phyloP scores from a whole-genome alignment of 345 rosid species.

The Dovyalis caffra region DNA sequence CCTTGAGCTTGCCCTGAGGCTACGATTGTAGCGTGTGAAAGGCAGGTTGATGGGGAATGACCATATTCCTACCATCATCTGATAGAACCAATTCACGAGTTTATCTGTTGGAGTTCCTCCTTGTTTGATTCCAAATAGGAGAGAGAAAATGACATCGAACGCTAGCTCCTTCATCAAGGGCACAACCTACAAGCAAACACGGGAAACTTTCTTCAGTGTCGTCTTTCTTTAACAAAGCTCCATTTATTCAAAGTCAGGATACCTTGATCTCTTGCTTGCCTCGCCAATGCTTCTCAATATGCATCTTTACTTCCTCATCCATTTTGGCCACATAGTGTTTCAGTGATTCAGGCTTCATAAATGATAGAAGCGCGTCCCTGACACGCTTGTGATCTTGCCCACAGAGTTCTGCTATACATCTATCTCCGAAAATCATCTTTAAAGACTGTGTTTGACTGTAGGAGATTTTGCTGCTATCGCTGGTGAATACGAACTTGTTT shows the following conservation, averaged over 20 bases:
- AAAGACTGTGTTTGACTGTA: slow-evolving; percentile 40
- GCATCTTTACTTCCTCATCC: slow-evolving; percentile 46
- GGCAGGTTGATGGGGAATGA: slow-evolving; percentile 46
- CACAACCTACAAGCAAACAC: slow-evolving; percentile 29
- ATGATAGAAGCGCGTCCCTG: slow-evolving; percentile 39
- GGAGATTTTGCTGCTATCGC: slow-evolving; percentile 26
- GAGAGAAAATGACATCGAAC: slow-evolving; percentile 48
- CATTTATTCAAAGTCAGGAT: too few relatives aligned
- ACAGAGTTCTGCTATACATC: slow-evolving; percentile 18
- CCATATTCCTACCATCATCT: slow-evolving; percentile 49
- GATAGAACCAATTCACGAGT: slow-evolving; percentile 26
- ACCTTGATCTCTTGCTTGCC: slow-evolving; percentile 47
- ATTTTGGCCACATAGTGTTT: slow-evolving; percentile 48
- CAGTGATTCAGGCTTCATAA: slow-evolving; percentile 60
- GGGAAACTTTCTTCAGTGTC: neutral
- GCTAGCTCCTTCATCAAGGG: slow-evolving; percentile 50
- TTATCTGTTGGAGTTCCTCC: slow-evolving; percentile 33
- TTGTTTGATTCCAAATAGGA: slow-evolving; percentile 40
- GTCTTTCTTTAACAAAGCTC: too few relatives aligned
- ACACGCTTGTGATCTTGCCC: slow-evolving; percentile 49
- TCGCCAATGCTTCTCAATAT: slow-evolving; percentile 40
- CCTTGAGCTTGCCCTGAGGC: slow-evolving; percentile 39
- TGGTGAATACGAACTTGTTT: slow-evolving; percentile 47
- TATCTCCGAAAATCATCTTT: slow-evolving; percentile 34
- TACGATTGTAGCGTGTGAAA: slow-evolving; percentile 43